Evolutionary conservation across 257 asterid genomes (phyloP).

Genomic region (Catharanthus roseus): DNA sequence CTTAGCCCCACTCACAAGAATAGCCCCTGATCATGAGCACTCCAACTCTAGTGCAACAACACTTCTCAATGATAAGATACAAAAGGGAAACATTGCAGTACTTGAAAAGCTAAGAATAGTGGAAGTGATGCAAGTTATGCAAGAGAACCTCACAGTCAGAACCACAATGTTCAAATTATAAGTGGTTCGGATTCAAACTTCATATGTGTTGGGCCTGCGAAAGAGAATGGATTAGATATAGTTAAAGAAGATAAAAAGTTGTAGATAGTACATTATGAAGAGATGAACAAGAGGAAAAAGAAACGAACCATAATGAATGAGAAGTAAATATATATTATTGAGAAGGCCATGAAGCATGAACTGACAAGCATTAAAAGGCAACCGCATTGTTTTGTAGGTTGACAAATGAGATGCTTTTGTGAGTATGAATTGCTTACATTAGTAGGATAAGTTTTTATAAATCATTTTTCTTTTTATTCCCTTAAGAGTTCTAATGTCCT

Average conservation of each 20-base stretch:
- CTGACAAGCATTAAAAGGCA: slow-evolving; percentile 88
- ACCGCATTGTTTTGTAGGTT: slow-evolving; percentile 55
- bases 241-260: slow-evolving; percentile 55
- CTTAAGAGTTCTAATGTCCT: slow-evolving; percentile 8
- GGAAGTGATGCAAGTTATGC: not conserved
- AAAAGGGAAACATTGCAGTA: no score
- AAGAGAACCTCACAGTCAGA: no score
- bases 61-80: no score
- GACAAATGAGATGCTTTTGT: slow-evolving; percentile 70
- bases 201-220: slow-evolving; percentile 48
- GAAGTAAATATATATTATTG: slow-evolving; percentile 63
- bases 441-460: not conserved
- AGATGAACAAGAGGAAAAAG: slow-evolving; percentile 80
- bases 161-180: no score
- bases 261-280: slow-evolving; percentile 60
- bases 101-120: no score
- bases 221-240: slow-evolving; percentile 43
- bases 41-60: no score
- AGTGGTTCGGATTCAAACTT: no score
- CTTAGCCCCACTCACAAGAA: no score
- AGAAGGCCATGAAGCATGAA: slow-evolving; percentile 68
- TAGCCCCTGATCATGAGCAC: no score
- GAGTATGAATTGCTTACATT: slow-evolving; percentile 23
- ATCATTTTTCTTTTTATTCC: slow-evolving; percentile 12
- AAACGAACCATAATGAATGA: slow-evolving; percentile 93